A percentile compares a stretch with the other conserved stretches of the same genome.
Evolutionary conservation across 495 filamentous ascomycete genomes (phyloP).

Genomic region (Sporormia fimetaria): DNA sequence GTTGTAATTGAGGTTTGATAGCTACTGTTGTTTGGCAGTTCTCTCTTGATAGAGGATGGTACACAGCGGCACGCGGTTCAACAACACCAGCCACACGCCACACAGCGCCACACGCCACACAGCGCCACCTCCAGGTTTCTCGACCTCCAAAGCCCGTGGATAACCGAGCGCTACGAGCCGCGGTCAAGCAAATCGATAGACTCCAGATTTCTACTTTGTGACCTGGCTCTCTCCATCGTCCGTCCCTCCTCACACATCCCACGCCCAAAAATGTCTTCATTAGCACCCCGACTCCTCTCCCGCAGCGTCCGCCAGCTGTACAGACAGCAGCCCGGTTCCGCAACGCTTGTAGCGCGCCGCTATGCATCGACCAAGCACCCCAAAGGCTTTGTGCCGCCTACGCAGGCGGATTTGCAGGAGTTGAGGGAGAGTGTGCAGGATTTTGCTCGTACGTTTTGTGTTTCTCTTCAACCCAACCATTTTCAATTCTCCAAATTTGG

Average conservation of each 20-base stretch:
- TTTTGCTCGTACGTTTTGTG: slow-evolving; percentile 51
- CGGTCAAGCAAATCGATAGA: slow-evolving; percentile 1
- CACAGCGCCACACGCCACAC: too few species aligned
- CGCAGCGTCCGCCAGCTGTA: slow-evolving; percentile 16
- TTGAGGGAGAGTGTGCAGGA: slow-evolving; percentile 85
- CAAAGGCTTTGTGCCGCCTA: slow-evolving; percentile 64
- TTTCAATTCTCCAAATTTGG: neutral
- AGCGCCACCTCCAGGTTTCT: too few species aligned
- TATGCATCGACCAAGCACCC: slow-evolving; percentile 73
- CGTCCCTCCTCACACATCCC: slow-evolving; percentile 2
- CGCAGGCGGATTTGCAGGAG: slow-evolving; percentile 64
- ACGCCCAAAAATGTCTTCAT: slow-evolving; percentile 10
- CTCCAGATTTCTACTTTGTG: neutral
- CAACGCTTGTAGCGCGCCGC: slow-evolving; percentile 25
- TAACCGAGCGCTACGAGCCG: too few species aligned
- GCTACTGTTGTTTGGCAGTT: neutral
- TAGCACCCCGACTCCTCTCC: slow-evolving; percentile 16
- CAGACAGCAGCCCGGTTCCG: slow-evolving; percentile 8
- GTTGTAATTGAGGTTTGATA: neutral
- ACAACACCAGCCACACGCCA: too few species aligned
- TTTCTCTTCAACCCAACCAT: neutral
- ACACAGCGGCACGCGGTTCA: too few species aligned
- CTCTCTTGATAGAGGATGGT: too few species aligned
- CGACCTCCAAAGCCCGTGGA: too few species aligned
- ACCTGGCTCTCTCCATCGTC: neutral